Evolutionary conservation across 2,329 filamentous ascomycete species (phyloP), one percentile per base, ranked within the genome.

Genomic region (Aspergillus sp.): DNA sequence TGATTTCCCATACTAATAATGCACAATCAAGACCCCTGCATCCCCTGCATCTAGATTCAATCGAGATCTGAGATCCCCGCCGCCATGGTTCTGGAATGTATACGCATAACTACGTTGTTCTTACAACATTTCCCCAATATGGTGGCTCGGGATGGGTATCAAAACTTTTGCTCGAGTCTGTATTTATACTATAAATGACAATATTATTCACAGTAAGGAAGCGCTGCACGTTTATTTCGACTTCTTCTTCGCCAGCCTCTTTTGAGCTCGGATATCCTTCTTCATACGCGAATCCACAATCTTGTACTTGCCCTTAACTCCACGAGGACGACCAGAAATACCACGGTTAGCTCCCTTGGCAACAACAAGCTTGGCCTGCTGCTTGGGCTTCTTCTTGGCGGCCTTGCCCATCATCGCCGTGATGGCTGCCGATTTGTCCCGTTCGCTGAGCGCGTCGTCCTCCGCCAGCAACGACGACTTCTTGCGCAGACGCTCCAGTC

Each of bases 281-380:
- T 96, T 96, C 83, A 96, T 82, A 58, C 93, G 80, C 12, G 88
- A 76, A 72, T 97, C 91, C 47, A 98, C 91, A 78, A 98, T 95
- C 77, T 95, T 95, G 69, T 98, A 98, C 57, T 88, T 85, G 33
- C 91, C 91, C 80, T 95, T 96, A 20, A 95, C 89, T 50, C 91
- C 93, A 68, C 83, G 86, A 2, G 93, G 93, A 59, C 91, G 78
- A 17, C 90, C 91, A 65, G 86, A 82, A 63, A 95, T 83, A 62
- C 89, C 91, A 58, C 83, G 85, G 69, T 97, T 96, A 44, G 80
- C 72, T 51, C 91, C 91, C 52, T 79, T 82, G 13, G 93, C 93
- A 53, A 96, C 90, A 30, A 98, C 89, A 41, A 98, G 79, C 70
- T 87, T 93, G 53, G 94, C 84, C 51, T 87, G 81, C 56, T 84